phyloP scores from a whole-genome alignment of 2,329 filamentous ascomycete species.

The Aureobasidium lini region DNA sequence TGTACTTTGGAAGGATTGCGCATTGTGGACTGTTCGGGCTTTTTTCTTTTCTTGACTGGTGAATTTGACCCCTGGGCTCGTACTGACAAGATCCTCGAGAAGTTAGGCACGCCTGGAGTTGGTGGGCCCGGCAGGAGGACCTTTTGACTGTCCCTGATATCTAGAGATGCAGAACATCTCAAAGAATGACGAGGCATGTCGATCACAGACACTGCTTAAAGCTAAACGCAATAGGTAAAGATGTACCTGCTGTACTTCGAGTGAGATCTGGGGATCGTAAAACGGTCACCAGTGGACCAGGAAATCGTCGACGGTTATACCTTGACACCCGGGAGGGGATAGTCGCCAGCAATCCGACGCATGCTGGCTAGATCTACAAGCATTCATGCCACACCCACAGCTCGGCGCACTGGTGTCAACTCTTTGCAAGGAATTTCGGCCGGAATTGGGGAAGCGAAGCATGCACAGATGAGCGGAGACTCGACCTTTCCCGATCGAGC shows the following conservation, averaged over 20 bases:
- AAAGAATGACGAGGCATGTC: constrained; percentile 2
- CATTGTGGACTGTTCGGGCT: not conserved
- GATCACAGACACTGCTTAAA: not conserved
- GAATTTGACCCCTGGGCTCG: not conserved
- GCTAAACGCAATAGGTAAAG: constrained; percentile 1
- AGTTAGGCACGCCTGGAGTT: constrained; percentile 4
- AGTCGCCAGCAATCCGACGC: not conserved
- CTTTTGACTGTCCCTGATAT: constrained; percentile 6
- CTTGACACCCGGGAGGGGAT: not conserved
- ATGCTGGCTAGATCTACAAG: not conserved
- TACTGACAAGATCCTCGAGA: constrained; percentile 8
- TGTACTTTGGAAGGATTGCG: not conserved
- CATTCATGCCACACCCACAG: not conserved
- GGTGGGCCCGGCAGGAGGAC: constrained; percentile 4
- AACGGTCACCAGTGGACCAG: constrained; percentile 1
- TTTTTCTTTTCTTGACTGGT: not conserved
- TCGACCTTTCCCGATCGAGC: not conserved
- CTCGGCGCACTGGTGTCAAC: constrained; percentile 4
- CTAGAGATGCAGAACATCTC: not conserved
- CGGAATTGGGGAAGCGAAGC: constrained; percentile 6
- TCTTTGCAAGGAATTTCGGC: not conserved
- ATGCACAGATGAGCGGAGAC: not conserved
- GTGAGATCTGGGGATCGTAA: not conserved
- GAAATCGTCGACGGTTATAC: not conserved
- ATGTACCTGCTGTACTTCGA: not conserved